phyloP scores from a whole-genome alignment of 148 eudicot genomes.

The Talinum fruticosum region DNA sequence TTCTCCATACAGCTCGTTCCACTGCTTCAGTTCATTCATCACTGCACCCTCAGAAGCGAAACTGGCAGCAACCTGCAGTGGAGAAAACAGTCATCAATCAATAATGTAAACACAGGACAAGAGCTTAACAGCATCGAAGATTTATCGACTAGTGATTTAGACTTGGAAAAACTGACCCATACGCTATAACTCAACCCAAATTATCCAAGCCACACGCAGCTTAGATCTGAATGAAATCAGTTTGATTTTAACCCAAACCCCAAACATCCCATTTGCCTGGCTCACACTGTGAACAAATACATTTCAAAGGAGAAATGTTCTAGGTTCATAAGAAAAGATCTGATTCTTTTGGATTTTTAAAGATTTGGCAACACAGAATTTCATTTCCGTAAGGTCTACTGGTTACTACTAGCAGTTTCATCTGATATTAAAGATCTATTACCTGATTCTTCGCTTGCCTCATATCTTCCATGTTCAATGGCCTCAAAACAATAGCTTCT shows the following conservation, averaged over 20 bases:
- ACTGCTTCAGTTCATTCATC: constrained; percentile 83
- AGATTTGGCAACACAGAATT: background rate
- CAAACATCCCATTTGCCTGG: too few relatives aligned
- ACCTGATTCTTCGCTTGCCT: constrained; percentile 94
- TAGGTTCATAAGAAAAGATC: too few relatives aligned
- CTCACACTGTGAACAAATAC: too few relatives aligned
- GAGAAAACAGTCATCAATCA: background rate
- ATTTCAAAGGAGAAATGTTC: too few relatives aligned
- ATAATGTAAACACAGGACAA: background rate
- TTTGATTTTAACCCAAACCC: too few relatives aligned
- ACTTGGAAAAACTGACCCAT: too few relatives aligned
- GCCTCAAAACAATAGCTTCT: constrained; percentile 58
- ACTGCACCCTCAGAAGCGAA: constrained; percentile 77
- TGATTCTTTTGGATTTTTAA: too few relatives aligned
- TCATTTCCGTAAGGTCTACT: too few relatives aligned
- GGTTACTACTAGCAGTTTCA: background rate
- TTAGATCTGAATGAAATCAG: too few relatives aligned
- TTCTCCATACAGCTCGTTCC: constrained; percentile 93
- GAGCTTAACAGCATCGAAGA: background rate
- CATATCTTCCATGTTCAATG: constrained; percentile 92
- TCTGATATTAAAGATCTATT: background rate
- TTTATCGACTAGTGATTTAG: background rate
- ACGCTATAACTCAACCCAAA: too few relatives aligned
- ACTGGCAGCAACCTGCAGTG: constrained; percentile 79
- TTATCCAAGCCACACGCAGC: too few relatives aligned